These are phyloP conservation scores for Penicillium brevicompactum DNA, from an alignment of 2,329 filamentous ascomycete genomes.

Conservation along the genomic window DNA sequence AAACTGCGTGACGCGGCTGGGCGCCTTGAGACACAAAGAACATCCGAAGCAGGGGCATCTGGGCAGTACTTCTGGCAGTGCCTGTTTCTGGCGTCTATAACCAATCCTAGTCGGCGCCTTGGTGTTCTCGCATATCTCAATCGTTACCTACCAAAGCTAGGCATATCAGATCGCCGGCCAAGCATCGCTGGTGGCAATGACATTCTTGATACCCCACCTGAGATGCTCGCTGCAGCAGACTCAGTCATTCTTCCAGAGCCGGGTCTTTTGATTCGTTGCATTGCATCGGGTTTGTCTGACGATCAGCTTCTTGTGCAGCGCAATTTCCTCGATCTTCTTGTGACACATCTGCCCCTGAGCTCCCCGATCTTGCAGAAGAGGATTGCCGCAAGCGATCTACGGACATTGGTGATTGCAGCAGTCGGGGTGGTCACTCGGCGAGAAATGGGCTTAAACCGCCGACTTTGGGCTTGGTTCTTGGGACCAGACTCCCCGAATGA, in stretches of 20 bases:
- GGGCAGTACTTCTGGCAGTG: constrained; percentile 98
- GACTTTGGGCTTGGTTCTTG: constrained; percentile 94
- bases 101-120: constrained; percentile 78
- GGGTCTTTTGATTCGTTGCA: constrained; percentile 84
- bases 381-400: constrained; percentile 73
- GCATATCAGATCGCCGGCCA: constrained; percentile 39
- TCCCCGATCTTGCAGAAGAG: constrained; percentile 76
- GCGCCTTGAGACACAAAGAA: constrained; percentile 57
- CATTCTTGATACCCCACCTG: constrained; percentile 24
- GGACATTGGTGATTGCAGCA: constrained; percentile 79
- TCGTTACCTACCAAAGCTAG: constrained; percentile 75
- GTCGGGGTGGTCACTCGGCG: constrained; percentile 83
- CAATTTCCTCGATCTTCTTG: constrained; percentile 88
- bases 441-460: constrained; percentile 95
- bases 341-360: constrained; percentile 84
- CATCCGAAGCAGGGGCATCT: constrained; percentile 58
- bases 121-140: constrained; percentile 86
- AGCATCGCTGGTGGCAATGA: constrained; percentile 33
- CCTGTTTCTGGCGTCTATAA: constrained; percentile 90
- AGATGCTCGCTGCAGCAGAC: constrained; percentile 43
- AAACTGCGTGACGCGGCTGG: constrained; percentile 66
- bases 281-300: constrained; percentile 85
- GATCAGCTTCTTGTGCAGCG: constrained; percentile 89
- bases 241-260: constrained; percentile 74
- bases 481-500: constrained; percentile 66